phyloP scores from a whole-genome alignment of 768 basidiomycete genomes.

The Tulasnella sp. region DNA sequence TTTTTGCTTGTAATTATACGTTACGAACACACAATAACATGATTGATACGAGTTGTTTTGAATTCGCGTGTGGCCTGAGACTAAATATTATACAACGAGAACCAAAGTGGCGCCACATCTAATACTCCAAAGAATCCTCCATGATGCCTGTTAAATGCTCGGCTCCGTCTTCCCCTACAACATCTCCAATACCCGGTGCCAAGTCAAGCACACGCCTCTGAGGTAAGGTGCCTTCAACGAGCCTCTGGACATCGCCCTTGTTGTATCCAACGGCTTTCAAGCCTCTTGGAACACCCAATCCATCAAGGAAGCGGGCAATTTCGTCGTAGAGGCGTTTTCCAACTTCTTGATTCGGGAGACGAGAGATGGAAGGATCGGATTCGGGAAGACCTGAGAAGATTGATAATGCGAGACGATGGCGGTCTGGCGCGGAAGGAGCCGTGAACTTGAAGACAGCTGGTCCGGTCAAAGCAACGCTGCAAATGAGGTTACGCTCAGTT shows the following conservation, averaged over 20 bases:
- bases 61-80: not conserved
- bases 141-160: conserved; percentile 80
- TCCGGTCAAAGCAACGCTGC: conserved; percentile 79
- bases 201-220: conserved; percentile 89
- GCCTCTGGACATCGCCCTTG: conserved; percentile 57
- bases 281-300: conserved; percentile 79
- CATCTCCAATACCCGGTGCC: conserved; percentile 79
- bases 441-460: conserved; percentile 97
- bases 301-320: conserved; percentile 83
- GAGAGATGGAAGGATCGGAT: conserved; percentile 59
- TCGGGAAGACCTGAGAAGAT: conserved; percentile 67
- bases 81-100: not conserved
- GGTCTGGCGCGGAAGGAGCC: conserved; percentile 84
- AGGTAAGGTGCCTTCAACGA: conserved; percentile 89
- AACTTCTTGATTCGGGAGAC: conserved; percentile 73
- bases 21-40: conserved; percentile 10
- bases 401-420: conserved; percentile 83
- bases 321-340: conserved; percentile 77
- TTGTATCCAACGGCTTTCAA: conserved; percentile 78
- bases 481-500: not conserved
- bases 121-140: conserved; percentile 75
- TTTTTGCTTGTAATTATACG: not conserved
- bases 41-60: conserved; percentile 10
- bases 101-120: not conserved
- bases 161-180: conserved; percentile 75